Base-by-base conservation (phyloP, 2,329 filamentous ascomycete genomes). In the Domatiomyces catenatus region DNA sequence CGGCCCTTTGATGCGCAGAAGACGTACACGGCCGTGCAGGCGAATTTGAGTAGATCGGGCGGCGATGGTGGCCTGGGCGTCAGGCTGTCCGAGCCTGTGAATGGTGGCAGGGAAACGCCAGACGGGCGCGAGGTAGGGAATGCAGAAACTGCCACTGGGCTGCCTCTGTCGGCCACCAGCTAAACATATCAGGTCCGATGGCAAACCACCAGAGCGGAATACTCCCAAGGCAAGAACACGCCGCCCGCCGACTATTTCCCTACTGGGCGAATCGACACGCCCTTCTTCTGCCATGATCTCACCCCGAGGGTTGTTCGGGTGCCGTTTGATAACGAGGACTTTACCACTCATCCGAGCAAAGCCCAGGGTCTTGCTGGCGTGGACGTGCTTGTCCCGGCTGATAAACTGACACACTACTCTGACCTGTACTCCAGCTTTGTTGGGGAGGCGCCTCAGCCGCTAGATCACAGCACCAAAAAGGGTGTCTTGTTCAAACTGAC, bases 231-330 rank as follows among this genome's bases (percentile, higher is more conserved):
- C 28, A 28, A 22, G 17, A 28, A 47, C 17, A 47, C 45, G 2
- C 45, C 45, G 7, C 8, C 20, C 8, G 8, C 19, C 19, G 26
- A 18, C 8, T 12, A 17, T 32, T 56, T 56, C 24, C 51, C 53
- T 10, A 54, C 45, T 1, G 48, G 53, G 8, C 53, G 55, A 8
- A 48, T 57, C 32, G 56, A 58, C 18, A 52, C 54, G 4, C 59
- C 58, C 5, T 61, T 59, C 52, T 61, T 59, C 51, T 59, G 56
- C 50, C 59, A 61, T 54, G 55, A 61, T 36, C 56, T 60, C 3
- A 58, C 58, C 42, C 49, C 50, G 15, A 52, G 58, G 42, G 45
- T 8, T 5, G 24, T 69, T 62, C 20, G 68, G 60, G 51, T 60
- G 22, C 58, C 56, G 8, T 58, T 49, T 45, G 44, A 47, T 8